phyloP scores from a whole-genome alignment of 2,329 filamentous ascomycete genomes.

The Phyllosticta citribraziliensis region DNA sequence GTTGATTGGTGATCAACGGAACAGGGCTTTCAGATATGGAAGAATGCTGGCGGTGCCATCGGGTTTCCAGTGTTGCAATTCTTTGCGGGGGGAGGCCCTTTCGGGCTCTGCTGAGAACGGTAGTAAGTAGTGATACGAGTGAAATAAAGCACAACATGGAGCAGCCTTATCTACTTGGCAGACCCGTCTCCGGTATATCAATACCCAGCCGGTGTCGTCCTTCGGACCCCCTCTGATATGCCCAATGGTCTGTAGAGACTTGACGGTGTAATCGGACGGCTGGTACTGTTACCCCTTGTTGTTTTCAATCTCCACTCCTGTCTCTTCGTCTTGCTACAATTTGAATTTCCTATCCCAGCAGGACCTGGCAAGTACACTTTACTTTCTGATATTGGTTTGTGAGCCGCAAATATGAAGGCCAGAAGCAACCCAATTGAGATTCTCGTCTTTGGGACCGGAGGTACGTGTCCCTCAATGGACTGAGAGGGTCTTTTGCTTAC shows the following conservation, averaged over 20 bases:
- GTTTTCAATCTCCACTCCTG: constrained; percentile 3
- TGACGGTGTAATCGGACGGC: background rate
- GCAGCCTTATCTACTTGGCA: background rate
- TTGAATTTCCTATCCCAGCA: background rate
- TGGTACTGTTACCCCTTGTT: background rate
- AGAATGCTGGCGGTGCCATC: background rate
- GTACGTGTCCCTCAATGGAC: background rate
- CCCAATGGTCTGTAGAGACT: background rate
- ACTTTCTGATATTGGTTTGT: background rate
- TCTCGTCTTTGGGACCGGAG: constrained; percentile 9
- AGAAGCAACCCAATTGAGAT: constrained; percentile 4
- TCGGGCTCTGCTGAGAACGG: background rate
- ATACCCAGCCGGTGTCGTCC: background rate
- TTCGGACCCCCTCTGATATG: background rate
- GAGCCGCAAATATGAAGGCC: background rate
- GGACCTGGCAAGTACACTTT: background rate
- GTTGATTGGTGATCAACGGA: background rate
- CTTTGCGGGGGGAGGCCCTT: background rate
- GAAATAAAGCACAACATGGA: background rate
- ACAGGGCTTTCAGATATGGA: background rate
- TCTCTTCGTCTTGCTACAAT: background rate
- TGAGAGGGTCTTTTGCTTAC: background rate
- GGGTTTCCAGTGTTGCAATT: background rate
- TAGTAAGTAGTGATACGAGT: background rate
- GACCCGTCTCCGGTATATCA: background rate